Evolutionary conservation across 805 yeast genomes (phyloP).

Genomic region (Wickerhamomyces queroliae): DNA sequence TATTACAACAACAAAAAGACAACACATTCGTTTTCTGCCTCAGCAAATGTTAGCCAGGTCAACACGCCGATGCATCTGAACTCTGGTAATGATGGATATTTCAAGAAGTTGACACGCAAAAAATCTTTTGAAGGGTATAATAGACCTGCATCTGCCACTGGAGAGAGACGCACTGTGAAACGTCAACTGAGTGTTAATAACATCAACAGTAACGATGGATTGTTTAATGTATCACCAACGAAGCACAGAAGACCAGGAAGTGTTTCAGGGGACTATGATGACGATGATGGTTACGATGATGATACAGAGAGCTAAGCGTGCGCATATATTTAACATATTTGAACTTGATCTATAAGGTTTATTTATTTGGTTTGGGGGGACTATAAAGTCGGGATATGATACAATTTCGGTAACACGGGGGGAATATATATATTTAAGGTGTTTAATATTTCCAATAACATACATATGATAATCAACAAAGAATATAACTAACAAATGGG

Average conservation of each 20-base stretch:
- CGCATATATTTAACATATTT: no score
- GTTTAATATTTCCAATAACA: no score
- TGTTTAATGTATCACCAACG: background rate
- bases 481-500: constrained; percentile 1
- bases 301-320: no score
- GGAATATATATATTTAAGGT: no score
- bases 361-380: no score
- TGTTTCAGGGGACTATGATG: background rate
- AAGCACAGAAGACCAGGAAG: background rate
- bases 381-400: no score
- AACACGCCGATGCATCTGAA: constrained; percentile 12
- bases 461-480: no score
- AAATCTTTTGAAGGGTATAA: background rate
- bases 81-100: constrained; percentile 6
- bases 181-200: background rate
- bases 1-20: background rate
- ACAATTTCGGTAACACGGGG: no score
- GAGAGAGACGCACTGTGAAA: background rate
- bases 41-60: constrained; percentile 8
- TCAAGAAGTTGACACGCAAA: background rate
- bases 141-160: background rate
- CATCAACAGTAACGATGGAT: background rate
- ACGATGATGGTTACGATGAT: background rate
- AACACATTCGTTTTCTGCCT: constrained; percentile 10
- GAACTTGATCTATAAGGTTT: no score